phyloP scores from a whole-genome alignment of 305 asterid genomes.

The Fraxinus velutina region DNA sequence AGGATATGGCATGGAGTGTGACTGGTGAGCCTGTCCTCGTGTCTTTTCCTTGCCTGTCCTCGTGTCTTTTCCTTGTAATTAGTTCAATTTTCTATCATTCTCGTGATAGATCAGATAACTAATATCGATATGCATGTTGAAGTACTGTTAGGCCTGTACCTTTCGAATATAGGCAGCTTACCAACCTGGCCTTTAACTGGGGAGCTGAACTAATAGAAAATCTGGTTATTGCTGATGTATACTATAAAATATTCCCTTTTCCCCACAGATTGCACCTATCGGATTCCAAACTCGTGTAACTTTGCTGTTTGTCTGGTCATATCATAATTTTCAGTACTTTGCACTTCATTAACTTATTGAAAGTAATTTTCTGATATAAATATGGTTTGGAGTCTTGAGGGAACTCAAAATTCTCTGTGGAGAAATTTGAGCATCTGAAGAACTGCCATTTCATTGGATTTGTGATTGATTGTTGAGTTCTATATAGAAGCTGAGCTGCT shows the following conservation, averaged over 20 bases:
- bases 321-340: neutral
- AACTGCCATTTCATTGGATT: neutral
- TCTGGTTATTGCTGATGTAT: neutral
- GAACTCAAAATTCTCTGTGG: neutral
- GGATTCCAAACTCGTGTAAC: neutral
- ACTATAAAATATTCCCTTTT: neutral
- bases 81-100: neutral
- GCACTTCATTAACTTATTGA: neutral
- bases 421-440: neutral
- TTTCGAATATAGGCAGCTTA: neutral
- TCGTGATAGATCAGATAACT: neutral
- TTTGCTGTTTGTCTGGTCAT: neutral
- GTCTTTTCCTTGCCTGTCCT: neutral
- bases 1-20: slow-evolving; percentile 35
- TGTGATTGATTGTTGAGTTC: neutral
- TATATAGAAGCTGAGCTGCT: neutral
- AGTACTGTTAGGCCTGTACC: neutral
- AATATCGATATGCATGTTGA: neutral
- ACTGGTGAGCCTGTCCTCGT: slow-evolving; percentile 19
- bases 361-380: neutral
- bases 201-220: neutral
- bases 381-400: neutral
- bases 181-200: neutral
- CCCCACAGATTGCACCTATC: neutral
- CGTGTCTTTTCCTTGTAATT: neutral